These are phyloP conservation scores for Parathielavia hyrcaniae DNA, from an alignment of 495 filamentous ascomycete species.

Conservation along the genomic window DNA sequence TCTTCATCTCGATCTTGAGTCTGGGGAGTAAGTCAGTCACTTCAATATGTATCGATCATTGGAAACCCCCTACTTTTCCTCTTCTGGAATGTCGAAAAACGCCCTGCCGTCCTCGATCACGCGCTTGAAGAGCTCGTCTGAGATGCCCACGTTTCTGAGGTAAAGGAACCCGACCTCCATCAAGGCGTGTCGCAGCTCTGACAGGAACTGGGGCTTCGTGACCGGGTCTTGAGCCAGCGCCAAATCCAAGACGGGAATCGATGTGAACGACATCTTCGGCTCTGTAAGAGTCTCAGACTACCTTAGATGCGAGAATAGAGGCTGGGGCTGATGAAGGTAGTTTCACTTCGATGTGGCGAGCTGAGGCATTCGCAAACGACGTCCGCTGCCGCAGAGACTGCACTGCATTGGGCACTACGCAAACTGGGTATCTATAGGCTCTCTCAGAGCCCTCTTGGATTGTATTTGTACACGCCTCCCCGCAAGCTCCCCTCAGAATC, in stretches of 20 bases:
- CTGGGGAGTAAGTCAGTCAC: conserved; percentile 31
- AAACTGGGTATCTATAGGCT: conserved; percentile 15
- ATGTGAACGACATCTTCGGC: conserved; percentile 56
- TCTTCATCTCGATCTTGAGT: conserved; percentile 84
- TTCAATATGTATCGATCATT: background rate
- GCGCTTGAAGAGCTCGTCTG: conserved; percentile 56
- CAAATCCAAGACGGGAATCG: conserved; percentile 77
- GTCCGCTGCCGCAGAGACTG: background rate
- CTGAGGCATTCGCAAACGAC: background rate
- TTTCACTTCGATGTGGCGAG: background rate
- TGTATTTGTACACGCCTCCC: background rate
- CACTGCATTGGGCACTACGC: conserved; percentile 10
- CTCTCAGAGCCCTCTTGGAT: background rate
- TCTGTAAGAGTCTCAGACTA: background rate
- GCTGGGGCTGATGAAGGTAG: background rate
- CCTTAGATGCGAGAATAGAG: background rate
- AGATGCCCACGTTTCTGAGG: conserved; percentile 74
- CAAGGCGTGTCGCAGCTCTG: conserved; percentile 66
- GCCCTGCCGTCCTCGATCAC: conserved; percentile 62
- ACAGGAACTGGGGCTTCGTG: conserved; percentile 70
- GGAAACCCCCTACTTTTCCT: conserved; percentile 56
- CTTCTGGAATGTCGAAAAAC: conserved; percentile 75
- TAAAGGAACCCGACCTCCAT: conserved; percentile 94
- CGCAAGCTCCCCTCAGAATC: conserved; percentile 5
- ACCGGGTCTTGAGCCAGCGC: conserved; percentile 54